A percentile compares a stretch with the other conserved stretches of the same genome.
These are phyloP conservation scores for Omphalotus guepiniiformis DNA, from an alignment of 768 basidiomycete genomes.

Conservation along the genomic window DNA sequence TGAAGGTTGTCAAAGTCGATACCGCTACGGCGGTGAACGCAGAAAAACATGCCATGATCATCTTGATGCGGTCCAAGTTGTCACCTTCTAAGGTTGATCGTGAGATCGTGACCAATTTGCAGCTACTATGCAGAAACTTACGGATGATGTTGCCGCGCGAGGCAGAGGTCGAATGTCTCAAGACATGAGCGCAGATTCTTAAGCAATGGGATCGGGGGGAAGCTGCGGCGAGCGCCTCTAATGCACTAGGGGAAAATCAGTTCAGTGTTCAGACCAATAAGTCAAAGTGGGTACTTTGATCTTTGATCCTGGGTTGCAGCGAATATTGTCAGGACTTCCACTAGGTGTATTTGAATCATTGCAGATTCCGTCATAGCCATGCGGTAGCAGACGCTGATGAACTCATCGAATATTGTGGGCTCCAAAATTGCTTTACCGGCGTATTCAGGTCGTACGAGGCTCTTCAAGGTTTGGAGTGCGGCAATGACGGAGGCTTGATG, in stretches of 20 bases:
- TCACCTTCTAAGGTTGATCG: constrained; percentile 44
- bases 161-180: constrained; percentile 67
- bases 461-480: constrained; percentile 72
- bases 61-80: constrained; percentile 50
- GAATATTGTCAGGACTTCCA: constrained; percentile 63
- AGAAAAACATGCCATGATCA: constrained; percentile 61
- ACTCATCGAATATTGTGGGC: constrained; percentile 83
- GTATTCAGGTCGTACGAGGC: constrained; percentile 75
- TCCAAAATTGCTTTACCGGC: constrained; percentile 79
- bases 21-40: constrained; percentile 58
- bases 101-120: too few species aligned
- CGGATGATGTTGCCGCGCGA: constrained; percentile 49
- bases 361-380: constrained; percentile 86
- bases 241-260: constrained; percentile 17
- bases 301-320: constrained; percentile 37
- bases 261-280: background rate
- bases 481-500: constrained; percentile 51
- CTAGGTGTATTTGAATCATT: constrained; percentile 62
- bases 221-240: constrained; percentile 37
- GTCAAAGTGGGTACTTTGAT: background rate
- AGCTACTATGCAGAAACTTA: too few species aligned
- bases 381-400: constrained; percentile 82
- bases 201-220: constrained; percentile 65
- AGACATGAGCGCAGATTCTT: constrained; percentile 75
- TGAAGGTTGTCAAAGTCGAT: constrained; percentile 47